Evolutionary conservation across 805 yeast species (phyloP).

Genomic region (Saccharomycopsis sp.): DNA sequence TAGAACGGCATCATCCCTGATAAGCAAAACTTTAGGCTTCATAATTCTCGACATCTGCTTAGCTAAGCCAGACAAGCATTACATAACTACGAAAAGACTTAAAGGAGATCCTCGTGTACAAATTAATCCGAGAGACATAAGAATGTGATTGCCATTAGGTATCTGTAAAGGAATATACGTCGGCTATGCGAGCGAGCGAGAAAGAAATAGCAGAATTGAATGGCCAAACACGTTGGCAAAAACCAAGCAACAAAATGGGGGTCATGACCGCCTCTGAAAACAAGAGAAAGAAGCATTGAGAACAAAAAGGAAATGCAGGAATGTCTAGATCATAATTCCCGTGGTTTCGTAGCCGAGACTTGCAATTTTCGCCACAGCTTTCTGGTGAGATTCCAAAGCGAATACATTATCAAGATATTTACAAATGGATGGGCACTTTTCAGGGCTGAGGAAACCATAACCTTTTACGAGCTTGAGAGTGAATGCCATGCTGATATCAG

Average conservation of each 20-base stretch:
- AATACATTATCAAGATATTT: background rate
- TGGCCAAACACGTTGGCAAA: background rate
- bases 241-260: background rate
- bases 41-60: no score
- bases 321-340: background rate
- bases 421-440: background rate
- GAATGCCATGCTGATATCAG: constrained; percentile 49
- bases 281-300: background rate
- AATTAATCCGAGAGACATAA: no score
- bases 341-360: background rate
- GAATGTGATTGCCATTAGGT: background rate
- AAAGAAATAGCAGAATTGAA: background rate
- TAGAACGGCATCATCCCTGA: background rate
- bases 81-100: background rate
- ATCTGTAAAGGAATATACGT: background rate
- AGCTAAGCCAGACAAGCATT: background rate
- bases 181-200: background rate
- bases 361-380: background rate
- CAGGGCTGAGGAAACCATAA: background rate
- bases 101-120: no score
- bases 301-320: background rate
- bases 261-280: background rate
- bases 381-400: background rate
- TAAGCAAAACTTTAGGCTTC: background rate
- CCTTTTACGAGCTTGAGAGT: constrained; percentile 27